Base-by-base conservation (phyloP, 139 green algal genomes). In the Chlorella vulgaris region DNA sequence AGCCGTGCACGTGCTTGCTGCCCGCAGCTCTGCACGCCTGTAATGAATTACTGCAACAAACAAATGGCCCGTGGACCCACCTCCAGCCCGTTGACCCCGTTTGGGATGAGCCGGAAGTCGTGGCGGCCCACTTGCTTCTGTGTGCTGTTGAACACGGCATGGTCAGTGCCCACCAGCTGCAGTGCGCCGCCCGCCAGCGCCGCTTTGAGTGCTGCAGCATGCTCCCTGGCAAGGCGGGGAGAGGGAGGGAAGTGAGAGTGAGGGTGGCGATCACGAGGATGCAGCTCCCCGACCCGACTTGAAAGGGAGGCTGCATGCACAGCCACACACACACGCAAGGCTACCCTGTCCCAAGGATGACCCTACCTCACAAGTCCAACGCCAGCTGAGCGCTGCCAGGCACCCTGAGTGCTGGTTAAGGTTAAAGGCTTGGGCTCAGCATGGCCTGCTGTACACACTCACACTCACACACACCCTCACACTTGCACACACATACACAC, bases 1-100 rank as follows among this genome's bases (percentile, higher is more conserved):
- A n/a, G n/a, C n/a, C n/a, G n/a, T n/a, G n/a, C n/a, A n/a, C n/a
- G n/a, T n/a, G n/a, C n/a, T n/a, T n/a, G n/a, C n/a, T n/a, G n/a
- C n/a, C n/a, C n/a, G n/a, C n/a, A n/a, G n/a, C n/a, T n/a, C n/a
- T n/a, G n/a, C n/a, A n/a, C n/a, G n/a, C n/a, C n/a, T n/a, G n/a
- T n/a, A n/a, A n/a, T n/a, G 47, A 24, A 58, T 58, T 58, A 58
- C 47, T 15, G 47, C 47, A 15, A 15, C 15, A 15, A 24, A 15
- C 15, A 58, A 10, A 10, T 15, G 15, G 13, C 47, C 24, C 35
- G 5, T 2, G 36, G 36, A 31, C 73, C 58, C 53, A 55, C 96
- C 88, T 98, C 94, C 10, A 99, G 93, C 39, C 96, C 96, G 71
- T 98, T 98, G 35, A 99, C 94, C 29, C 96, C 96, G 82, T 99